These are phyloP conservation scores for Clavispora phyllophila DNA, from an alignment of 805 yeast genomes.

Conservation along the genomic window DNA sequence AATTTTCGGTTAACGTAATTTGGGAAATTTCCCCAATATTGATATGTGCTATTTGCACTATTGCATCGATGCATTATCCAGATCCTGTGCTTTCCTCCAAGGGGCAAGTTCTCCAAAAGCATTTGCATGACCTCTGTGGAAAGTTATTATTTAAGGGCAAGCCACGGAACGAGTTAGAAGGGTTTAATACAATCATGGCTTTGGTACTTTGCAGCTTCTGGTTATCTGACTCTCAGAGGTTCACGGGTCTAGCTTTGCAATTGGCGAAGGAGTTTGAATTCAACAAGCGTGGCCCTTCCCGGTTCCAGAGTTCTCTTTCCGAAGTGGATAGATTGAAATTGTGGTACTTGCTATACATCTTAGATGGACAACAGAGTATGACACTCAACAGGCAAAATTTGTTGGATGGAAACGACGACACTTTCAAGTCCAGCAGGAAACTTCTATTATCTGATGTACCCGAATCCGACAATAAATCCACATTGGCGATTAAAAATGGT, in stretches of 20 bases:
- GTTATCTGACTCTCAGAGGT: conserved; percentile 61
- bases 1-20: conserved; percentile 42
- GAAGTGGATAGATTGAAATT: conserved; percentile 45
- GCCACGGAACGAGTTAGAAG: conserved; percentile 42
- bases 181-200: conserved; percentile 58
- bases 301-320: conserved; percentile 2
- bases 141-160: conserved; percentile 30
- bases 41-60: conserved; percentile 55
- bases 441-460: conserved; percentile 22
- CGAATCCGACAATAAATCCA: neutral
- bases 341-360: conserved; percentile 61
- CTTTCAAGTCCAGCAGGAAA: conserved; percentile 38
- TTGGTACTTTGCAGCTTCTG: conserved; percentile 64
- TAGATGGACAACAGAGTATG: conserved; percentile 67
- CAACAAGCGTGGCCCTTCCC: conserved; percentile 21
- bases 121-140: conserved; percentile 32
- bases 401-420: conserved; percentile 43
- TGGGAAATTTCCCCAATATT: conserved; percentile 56
- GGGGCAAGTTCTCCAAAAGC: conserved; percentile 23
- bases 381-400: conserved; percentile 55
- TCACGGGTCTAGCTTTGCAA: conserved; percentile 64
- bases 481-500: neutral
- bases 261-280: conserved; percentile 52
- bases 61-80: conserved; percentile 60
- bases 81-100: conserved; percentile 23